phyloP scores from a whole-genome alignment of 2,329 filamentous ascomycete genomes.

The Dichotomopilus funicola region DNA sequence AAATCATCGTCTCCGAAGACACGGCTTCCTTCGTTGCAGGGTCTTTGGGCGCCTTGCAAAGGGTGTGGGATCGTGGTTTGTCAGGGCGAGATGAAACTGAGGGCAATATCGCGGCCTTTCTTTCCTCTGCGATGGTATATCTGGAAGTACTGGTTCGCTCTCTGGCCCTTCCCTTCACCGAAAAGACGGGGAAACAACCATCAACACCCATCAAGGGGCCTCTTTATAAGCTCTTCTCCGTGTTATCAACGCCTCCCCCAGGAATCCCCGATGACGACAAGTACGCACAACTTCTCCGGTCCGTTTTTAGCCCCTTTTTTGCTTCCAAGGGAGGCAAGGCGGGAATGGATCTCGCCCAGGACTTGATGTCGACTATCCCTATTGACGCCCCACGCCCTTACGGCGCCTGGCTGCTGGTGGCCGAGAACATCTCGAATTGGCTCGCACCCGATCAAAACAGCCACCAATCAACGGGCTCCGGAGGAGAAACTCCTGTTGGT shows the following conservation, averaged over 20 bases:
- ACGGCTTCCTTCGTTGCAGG: conserved; percentile 72
- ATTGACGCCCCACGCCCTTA: conserved; percentile 39
- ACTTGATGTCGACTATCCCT: conserved; percentile 46
- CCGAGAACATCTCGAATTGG: conserved; percentile 39
- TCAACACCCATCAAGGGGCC: conserved; percentile 48
- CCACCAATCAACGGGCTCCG: conserved; percentile 34
- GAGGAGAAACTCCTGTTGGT: conserved; percentile 45
- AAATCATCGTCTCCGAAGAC: conserved; percentile 82
- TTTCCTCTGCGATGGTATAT: conserved; percentile 48
- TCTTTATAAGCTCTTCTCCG: conserved; percentile 58
- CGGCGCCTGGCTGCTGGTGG: conserved; percentile 46
- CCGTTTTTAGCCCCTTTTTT: conserved; percentile 55
- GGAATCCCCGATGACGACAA: conserved; percentile 42
- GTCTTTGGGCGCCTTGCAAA: conserved; percentile 61
- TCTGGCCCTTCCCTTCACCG: conserved; percentile 58
- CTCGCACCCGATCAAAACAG: conserved; percentile 37
- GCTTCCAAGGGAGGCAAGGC: conserved; percentile 39
- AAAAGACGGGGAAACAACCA: conserved; percentile 48
- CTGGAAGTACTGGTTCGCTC: conserved; percentile 42
- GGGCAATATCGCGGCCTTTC: conserved; percentile 42
- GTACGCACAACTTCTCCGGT: conserved; percentile 40
- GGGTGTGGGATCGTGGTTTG: conserved; percentile 57
- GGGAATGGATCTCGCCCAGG: conserved; percentile 42
- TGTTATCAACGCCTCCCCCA: conserved; percentile 48
- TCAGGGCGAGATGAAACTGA: conserved; percentile 41